Conservation (phyloP, 2,329 filamentous ascomycete species). For the Aspergillus glaucus region DNA sequence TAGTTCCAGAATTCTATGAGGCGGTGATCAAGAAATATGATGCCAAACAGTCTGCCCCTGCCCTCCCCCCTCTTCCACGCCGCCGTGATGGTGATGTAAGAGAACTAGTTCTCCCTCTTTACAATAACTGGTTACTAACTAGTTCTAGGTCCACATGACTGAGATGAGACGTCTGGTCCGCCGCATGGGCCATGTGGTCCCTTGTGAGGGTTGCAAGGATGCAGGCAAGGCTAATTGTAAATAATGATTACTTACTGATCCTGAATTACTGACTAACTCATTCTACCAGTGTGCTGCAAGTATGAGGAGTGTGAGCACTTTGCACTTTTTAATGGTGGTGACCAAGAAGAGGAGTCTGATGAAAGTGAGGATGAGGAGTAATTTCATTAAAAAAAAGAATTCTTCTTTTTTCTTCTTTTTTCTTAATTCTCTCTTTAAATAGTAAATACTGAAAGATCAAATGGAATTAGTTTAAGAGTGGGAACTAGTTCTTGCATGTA, state of each 20-base stretch:
- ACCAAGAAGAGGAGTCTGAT: no score
- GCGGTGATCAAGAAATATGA: neutral
- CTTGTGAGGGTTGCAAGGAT: neutral
- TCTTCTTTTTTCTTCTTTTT: no score
- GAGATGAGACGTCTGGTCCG: neutral
- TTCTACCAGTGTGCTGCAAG: neutral
- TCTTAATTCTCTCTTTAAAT: no score
- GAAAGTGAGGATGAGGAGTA: no score
- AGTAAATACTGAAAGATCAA: no score
- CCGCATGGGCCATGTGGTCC: neutral
- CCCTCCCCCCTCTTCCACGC: neutral
- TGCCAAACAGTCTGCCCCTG: neutral
- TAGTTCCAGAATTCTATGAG: neutral
- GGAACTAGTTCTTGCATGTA: no score
- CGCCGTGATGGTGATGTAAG: neutral
- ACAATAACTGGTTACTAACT: neutral
- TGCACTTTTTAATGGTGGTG: no score
- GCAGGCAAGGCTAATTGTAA: neutral
- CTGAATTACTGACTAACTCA: neutral
- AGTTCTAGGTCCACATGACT: neutral
- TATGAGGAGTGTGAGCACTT: no score
- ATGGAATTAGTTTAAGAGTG: no score
- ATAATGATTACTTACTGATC: neutral
- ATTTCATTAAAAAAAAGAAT: no score
- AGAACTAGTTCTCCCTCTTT: neutral